Evolutionary conservation across 257 asterid genomes (phyloP).

Genomic region (Solanum megistacrolobum): DNA sequence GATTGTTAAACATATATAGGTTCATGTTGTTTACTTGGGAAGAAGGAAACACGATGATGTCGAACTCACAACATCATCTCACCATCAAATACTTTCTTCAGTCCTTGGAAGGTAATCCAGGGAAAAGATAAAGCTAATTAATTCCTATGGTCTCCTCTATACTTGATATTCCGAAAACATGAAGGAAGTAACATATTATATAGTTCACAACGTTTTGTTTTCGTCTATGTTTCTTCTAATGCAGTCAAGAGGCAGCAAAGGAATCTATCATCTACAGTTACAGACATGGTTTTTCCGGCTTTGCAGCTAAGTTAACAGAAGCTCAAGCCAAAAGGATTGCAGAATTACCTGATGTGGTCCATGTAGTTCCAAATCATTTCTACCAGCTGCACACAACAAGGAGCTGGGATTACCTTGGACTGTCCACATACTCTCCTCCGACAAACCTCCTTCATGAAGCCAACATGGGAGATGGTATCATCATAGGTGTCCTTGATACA

Average conservation of each 20-base stretch:
- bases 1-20: conserved; percentile 10
- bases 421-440: conserved; percentile 14
- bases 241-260: conserved; percentile 32
- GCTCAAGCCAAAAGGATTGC: conserved; percentile 27
- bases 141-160: too few species aligned
- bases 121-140: not conserved
- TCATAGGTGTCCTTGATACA: conserved; percentile 42
- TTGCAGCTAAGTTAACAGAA: conserved; percentile 41
- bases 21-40: conserved; percentile 43
- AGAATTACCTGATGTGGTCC: conserved; percentile 42
- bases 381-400: conserved; percentile 50
- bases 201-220: not conserved
- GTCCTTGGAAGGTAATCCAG: conserved; percentile 30
- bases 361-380: conserved; percentile 24
- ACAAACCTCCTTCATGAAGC: conserved; percentile 16
- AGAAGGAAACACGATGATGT: conserved; percentile 30
- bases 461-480: conserved; percentile 41
- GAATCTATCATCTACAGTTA: conserved; percentile 44
- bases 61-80: conserved; percentile 23
- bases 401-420: conserved; percentile 55
- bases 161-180: not conserved
- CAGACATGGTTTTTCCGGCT: conserved; percentile 48
- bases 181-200: not conserved
- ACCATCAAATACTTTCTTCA: conserved; percentile 32
- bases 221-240: not conserved